A percentile compares a stretch with the other conserved stretches of the same genome.
These are phyloP conservation scores for Litsea cubeba DNA, from an alignment of 164 flowering plant species.

Conservation along the genomic window DNA sequence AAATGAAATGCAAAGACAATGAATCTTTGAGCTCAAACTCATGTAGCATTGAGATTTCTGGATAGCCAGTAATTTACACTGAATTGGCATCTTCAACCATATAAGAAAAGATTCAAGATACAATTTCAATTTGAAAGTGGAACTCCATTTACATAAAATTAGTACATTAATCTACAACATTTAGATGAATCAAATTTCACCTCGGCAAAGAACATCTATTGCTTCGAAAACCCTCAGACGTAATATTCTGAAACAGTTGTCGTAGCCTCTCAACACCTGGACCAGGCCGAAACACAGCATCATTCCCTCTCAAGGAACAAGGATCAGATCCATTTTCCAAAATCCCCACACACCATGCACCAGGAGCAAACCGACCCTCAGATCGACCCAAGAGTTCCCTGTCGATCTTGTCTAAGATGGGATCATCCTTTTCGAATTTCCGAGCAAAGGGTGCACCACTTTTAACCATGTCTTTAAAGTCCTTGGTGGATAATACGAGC, in stretches of 20 bases:
- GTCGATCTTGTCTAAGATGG: slow-evolving; percentile 85
- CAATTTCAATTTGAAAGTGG: not conserved
- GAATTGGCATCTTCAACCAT: not conserved
- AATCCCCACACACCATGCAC: slow-evolving; percentile 85
- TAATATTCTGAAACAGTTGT: slow-evolving; percentile 38
- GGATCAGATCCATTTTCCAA: slow-evolving; percentile 60
- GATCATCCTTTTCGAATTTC: slow-evolving; percentile 75
- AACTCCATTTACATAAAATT: slow-evolving; percentile 3
- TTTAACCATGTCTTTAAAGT: slow-evolving; percentile 71
- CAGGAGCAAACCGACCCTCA: slow-evolving; percentile 55
- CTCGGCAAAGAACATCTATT: slow-evolving; percentile 40
- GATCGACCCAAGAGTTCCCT: slow-evolving; percentile 60
- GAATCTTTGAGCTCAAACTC: too few species aligned
- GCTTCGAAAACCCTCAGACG: slow-evolving; percentile 45
- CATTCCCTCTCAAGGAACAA: slow-evolving; percentile 59
- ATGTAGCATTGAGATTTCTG: not conserved
- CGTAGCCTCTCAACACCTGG: slow-evolving; percentile 66
- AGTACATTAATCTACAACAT: slow-evolving; percentile 4
- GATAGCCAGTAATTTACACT: not conserved
- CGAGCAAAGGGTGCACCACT: slow-evolving; percentile 93
- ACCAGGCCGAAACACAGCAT: slow-evolving; percentile 70
- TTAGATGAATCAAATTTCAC: slow-evolving; percentile 5
- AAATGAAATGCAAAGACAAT: not conserved
- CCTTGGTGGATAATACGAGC: slow-evolving; percentile 49
- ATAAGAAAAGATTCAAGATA: not conserved